A percentile compares a stretch with the other conserved stretches of the same genome.
These are phyloP conservation scores for Phytophthora nicotianae DNA, from an alignment of 352 stramenopile species.

Conservation along the genomic window DNA sequence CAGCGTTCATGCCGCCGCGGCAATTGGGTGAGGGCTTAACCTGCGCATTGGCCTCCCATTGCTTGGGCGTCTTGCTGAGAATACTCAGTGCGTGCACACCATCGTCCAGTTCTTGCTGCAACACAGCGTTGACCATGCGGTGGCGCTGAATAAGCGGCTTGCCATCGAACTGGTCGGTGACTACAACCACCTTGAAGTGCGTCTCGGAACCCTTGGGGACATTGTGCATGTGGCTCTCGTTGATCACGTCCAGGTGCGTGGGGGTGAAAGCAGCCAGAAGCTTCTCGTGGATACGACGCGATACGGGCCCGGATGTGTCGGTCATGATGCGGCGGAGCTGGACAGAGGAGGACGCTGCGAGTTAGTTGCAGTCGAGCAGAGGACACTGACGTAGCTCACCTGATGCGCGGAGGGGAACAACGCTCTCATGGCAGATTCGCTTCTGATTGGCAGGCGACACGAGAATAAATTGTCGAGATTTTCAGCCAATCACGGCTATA, in stretches of 20 bases:
- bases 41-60: slow-evolving; percentile 79
- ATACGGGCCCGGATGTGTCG: slow-evolving; percentile 49
- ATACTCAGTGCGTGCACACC: slow-evolving; percentile 96
- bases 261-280: slow-evolving; percentile 63
- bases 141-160: slow-evolving; percentile 90
- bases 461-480: neutral
- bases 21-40: slow-evolving; percentile 77
- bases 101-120: slow-evolving; percentile 86
- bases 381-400: slow-evolving; percentile 10
- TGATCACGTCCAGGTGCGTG: slow-evolving; percentile 87
- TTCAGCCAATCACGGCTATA: neutral
- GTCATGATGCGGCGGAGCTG: slow-evolving; percentile 41
- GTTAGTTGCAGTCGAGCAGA: slow-evolving; percentile 3
- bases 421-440: slow-evolving; percentile 7
- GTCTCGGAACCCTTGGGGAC: slow-evolving; percentile 94
- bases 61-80: slow-evolving; percentile 92
- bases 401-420: slow-evolving; percentile 8
- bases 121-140: slow-evolving; percentile 90
- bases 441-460: slow-evolving; percentile 36
- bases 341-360: neutral
- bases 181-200: slow-evolving; percentile 97
- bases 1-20: slow-evolving; percentile 71
- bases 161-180: slow-evolving; percentile 90
- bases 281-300: slow-evolving; percentile 71
- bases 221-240: slow-evolving; percentile 96